Percentiles rank a stretch among this genome's conserved stretches.
Conservation (phyloP, 169 alveolate species). For the Theileria luwenshuni region DNA sequence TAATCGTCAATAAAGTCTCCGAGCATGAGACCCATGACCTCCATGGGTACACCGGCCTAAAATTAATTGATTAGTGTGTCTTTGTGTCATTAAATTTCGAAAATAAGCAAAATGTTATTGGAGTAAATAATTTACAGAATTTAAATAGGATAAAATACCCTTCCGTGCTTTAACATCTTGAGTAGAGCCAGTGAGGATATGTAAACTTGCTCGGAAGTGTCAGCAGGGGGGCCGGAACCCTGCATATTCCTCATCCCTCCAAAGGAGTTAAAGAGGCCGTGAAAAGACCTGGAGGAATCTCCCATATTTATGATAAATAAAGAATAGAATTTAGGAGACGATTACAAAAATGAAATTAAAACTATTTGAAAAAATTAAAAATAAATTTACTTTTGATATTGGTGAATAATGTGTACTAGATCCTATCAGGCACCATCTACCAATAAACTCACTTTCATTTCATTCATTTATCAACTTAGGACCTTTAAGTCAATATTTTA, state of each 20-base stretch:
- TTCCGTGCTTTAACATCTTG: conserved; percentile 98
- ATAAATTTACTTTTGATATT: too few species aligned
- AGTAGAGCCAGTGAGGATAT: conserved; percentile 95
- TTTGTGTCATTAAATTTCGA: too few species aligned
- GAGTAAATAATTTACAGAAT: background rate
- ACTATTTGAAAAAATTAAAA: too few species aligned
- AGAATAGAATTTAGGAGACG: too few species aligned
- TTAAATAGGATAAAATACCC: conserved; percentile 76
- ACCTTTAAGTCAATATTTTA: too few species aligned
- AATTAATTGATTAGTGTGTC: conserved; percentile 15
- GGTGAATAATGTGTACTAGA: too few species aligned
- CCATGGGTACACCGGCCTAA: conserved; percentile 99
- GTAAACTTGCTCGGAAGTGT: conserved; percentile 95
- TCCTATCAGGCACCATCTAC: too few species aligned
- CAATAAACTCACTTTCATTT: too few species aligned
- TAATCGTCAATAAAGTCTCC: conserved; percentile 99
- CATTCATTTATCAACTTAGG: too few species aligned
- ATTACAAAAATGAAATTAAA: too few species aligned
- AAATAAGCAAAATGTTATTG: background rate
- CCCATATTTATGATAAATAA: conserved; percentile 53
- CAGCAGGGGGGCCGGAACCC: conserved; percentile 78
- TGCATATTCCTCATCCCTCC: conserved; percentile 75
- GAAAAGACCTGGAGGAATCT: conserved; percentile 58
- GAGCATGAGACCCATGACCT: conserved; percentile 99
- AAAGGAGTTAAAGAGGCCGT: conserved; percentile 72